Percentiles rank a stretch among this genome's conserved stretches.
Evolutionary conservation across 768 basidiomycete species (phyloP).

Genomic region (Tubosaeta sp.): DNA sequence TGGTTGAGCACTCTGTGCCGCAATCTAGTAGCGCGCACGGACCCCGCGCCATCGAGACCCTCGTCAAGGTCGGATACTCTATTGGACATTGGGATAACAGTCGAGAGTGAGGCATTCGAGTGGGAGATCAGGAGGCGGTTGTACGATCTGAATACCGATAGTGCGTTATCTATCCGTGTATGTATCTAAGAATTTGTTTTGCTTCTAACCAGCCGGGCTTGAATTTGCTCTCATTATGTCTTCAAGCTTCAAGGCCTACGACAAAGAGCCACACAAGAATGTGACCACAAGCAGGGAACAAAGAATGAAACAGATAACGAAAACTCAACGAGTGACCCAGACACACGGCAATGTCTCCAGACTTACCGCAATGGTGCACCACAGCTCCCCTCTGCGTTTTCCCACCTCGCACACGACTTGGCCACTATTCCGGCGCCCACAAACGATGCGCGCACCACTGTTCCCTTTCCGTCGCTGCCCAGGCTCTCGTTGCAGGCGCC

Average conservation of each 20-base stretch:
- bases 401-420: constrained; percentile 20
- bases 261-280: background rate
- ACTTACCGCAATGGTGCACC: background rate
- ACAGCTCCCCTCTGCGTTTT: constrained; percentile 1
- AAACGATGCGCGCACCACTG: constrained; percentile 1
- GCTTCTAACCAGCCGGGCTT: background rate
- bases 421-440: constrained; percentile 15
- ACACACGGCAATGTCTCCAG: background rate
- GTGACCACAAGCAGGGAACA: background rate
- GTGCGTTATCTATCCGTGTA: background rate
- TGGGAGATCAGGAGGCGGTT: background rate
- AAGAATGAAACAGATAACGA: background rate
- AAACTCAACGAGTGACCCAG: background rate
- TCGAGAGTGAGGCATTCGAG: background rate
- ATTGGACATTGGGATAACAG: constrained; percentile 21
- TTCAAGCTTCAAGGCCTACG: background rate
- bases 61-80: constrained; percentile 46
- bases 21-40: background rate
- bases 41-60: constrained; percentile 52
- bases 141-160: background rate
- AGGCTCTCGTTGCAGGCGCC: background rate
- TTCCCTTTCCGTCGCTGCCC: background rate
- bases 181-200: background rate
- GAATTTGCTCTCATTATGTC: background rate
- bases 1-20: constrained; percentile 48